Conservation (phyloP, 2,329 filamentous ascomycete species). For the Mycosphaerelloides madeirae region DNA sequence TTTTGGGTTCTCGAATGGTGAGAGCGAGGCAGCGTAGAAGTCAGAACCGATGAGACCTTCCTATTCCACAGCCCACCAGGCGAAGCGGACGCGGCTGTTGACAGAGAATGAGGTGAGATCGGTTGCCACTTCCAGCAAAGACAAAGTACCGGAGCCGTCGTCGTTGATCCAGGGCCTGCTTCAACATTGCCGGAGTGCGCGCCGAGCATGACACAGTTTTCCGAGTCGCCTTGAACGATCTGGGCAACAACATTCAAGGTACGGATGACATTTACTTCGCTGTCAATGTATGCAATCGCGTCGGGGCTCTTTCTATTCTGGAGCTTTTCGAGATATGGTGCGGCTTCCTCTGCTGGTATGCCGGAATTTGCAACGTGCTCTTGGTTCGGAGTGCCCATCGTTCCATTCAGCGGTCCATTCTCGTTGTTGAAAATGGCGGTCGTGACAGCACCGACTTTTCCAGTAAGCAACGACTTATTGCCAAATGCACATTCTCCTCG, state of each 20-base stretch:
- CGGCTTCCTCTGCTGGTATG: conserved; percentile 41
- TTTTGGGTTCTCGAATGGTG: conserved; percentile 50
- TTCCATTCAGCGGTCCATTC: conserved; percentile 47
- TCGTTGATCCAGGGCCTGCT: conserved; percentile 73
- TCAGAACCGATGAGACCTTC: conserved; percentile 55
- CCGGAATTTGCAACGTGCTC: conserved; percentile 65
- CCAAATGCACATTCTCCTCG: conserved; percentile 70
- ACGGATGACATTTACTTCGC: conserved; percentile 15
- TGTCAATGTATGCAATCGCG: conserved; percentile 22
- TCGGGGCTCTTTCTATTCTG: conserved; percentile 13
- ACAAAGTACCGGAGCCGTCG: conserved; percentile 64
- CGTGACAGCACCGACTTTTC: conserved; percentile 63
- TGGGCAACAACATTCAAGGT: conserved; percentile 19
- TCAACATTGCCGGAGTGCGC: conserved; percentile 36
- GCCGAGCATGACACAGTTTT: conserved; percentile 43
- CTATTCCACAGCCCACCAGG: conserved; percentile 61
- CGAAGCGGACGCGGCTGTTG: conserved; percentile 65
- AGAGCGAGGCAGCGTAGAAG: conserved; percentile 46
- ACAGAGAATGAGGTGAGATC: conserved; percentile 66
- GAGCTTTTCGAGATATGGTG: conserved; percentile 15
- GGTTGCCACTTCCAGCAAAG: conserved; percentile 55
- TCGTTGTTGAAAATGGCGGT: conserved; percentile 75
- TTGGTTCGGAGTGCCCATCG: conserved; percentile 60
- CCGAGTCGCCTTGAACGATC: conserved; percentile 43
- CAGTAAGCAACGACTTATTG: conserved; percentile 64